A percentile compares a stretch with the other conserved stretches of the same genome.
Conservation (phyloP, 305 asterid species). For the Ajuga reptans region DNA sequence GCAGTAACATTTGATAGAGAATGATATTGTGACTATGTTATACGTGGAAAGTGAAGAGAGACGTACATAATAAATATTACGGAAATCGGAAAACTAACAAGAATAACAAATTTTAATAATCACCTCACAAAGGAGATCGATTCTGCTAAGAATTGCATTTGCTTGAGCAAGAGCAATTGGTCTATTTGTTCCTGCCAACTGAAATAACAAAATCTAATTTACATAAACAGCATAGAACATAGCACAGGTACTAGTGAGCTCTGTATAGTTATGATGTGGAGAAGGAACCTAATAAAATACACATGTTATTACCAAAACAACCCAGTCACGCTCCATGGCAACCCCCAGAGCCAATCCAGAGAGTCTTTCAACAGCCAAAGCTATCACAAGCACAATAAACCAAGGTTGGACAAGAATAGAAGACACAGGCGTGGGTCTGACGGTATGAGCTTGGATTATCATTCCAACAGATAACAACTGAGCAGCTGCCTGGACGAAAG, state of each 20-base stretch:
- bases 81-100: constrained; percentile 10
- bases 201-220: constrained; percentile 12
- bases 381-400: constrained; percentile 66
- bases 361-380: constrained; percentile 85
- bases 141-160: constrained; percentile 80
- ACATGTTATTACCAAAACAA: constrained; percentile 59
- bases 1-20: neutral
- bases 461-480: constrained; percentile 80
- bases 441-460: constrained; percentile 69
- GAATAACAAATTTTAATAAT: constrained; percentile 13
- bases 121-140: constrained; percentile 90
- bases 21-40: neutral
- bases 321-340: constrained; percentile 97
- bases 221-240: neutral
- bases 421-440: constrained; percentile 36
- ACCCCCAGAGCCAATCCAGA: constrained; percentile 91
- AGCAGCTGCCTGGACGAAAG: constrained; percentile 71
- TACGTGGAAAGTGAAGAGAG: neutral
- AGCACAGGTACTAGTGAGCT: neutral
- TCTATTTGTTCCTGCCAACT: constrained; percentile 91
- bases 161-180: constrained; percentile 98
- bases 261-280: neutral
- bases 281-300: constrained; percentile 13
- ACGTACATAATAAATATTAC: constrained; percentile 4
- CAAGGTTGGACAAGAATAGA: constrained; percentile 73